Conservation (phyloP, 805 yeast genomes). For the Metschnikowia santaceciliae region DNA sequence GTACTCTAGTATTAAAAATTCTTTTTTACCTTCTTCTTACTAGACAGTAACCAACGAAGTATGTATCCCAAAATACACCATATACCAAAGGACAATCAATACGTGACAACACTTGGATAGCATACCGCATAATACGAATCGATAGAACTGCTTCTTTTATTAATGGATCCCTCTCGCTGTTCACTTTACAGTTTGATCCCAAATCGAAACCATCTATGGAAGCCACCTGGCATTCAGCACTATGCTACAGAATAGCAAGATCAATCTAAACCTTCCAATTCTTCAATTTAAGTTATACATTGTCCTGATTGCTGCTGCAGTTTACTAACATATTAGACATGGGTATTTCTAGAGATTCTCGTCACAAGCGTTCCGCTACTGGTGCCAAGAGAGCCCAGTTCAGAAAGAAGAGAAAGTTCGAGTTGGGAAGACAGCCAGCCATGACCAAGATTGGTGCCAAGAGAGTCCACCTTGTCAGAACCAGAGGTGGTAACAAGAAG, state of each 20-base stretch:
- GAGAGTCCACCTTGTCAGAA: constrained; percentile 98
- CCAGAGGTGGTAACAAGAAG: constrained; percentile 99
- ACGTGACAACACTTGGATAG: not conserved
- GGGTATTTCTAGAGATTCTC: constrained; percentile 99
- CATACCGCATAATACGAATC: not conserved
- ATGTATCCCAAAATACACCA: constrained; percentile 8
- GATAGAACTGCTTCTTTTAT: not conserved
- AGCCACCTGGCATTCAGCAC: not conserved
- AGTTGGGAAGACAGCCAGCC: constrained; percentile 99
- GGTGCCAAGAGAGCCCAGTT: constrained; percentile 99
- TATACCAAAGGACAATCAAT: not conserved
- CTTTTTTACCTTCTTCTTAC: constrained; percentile 16
- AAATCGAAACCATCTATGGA: not conserved
- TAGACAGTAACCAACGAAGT: constrained; percentile 21
- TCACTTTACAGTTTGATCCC: not conserved
- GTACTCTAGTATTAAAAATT: constrained; percentile 8
- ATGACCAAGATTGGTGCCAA: constrained; percentile 98
- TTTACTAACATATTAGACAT: constrained; percentile 41
- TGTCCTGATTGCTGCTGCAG: not conserved
- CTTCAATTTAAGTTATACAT: not conserved
- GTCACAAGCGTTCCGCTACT: constrained; percentile 99
- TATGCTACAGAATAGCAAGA: not conserved
- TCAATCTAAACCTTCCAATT: too few species aligned
- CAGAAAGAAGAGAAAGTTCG: constrained; percentile 99
- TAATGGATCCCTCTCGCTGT: not conserved